Percentiles rank a stretch among this genome's conserved stretches.
These are phyloP conservation scores for Pichia scutulata DNA, from an alignment of 805 yeast species.

Conservation along the genomic window DNA sequence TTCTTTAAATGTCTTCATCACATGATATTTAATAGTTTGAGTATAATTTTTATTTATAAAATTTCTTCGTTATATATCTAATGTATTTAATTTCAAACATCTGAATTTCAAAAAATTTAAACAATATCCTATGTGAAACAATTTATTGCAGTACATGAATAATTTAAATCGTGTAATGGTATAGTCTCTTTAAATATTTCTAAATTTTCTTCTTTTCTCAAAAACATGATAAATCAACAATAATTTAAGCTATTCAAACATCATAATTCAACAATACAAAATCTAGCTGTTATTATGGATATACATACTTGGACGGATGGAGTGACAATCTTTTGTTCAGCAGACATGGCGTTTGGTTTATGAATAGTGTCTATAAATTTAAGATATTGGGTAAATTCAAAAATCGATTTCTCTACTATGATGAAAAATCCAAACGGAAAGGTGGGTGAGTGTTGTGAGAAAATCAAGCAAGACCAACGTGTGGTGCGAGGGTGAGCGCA, in stretches of 20 bases:
- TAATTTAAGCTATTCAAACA: background rate
- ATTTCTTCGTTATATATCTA: too few relatives aligned
- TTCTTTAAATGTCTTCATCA: too few relatives aligned
- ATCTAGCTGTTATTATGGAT: background rate
- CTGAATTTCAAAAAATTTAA: too few relatives aligned
- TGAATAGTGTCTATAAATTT: background rate
- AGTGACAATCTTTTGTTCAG: constrained; percentile 21
- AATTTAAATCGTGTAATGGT: background rate
- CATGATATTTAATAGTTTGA: too few relatives aligned
- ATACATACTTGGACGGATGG: constrained; percentile 85
- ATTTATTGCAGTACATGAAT: too few relatives aligned
- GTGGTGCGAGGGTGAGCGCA: constrained; percentile 2
- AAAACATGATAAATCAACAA: background rate
- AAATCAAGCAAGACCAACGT: background rate
- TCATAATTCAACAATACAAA: background rate
- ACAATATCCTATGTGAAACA: too few relatives aligned
- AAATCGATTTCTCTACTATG: background rate
- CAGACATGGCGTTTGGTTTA: constrained; percentile 29
- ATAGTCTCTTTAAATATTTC: background rate
- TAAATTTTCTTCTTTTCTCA: too few relatives aligned
- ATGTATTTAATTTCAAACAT: too few relatives aligned
- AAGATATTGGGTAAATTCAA: background rate
- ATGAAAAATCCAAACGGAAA: background rate
- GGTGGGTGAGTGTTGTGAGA: background rate
- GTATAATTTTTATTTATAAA: too few relatives aligned